phyloP scores from a whole-genome alignment of 2,329 filamentous ascomycete genomes.

The Botrytis cinerea region DNA sequence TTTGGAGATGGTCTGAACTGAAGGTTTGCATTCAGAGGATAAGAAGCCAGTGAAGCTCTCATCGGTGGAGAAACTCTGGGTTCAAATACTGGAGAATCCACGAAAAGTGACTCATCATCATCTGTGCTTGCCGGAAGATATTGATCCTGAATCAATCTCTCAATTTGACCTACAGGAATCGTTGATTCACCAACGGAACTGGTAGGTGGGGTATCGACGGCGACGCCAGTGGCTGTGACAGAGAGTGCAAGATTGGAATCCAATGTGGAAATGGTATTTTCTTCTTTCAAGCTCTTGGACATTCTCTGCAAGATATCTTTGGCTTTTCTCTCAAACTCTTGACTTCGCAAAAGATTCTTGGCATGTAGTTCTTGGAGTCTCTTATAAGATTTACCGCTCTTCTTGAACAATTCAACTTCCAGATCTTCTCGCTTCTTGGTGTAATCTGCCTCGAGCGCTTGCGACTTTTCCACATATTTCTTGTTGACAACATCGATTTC shows the following conservation, averaged over 20 bases:
- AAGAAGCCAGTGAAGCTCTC: background rate
- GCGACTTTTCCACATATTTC: background rate
- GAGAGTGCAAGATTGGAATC: background rate
- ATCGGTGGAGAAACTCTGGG: no score
- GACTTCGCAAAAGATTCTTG: background rate
- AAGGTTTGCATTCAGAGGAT: background rate
- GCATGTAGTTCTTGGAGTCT: background rate
- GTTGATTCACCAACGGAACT: background rate
- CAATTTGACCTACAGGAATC: background rate
- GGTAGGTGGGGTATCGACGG: background rate
- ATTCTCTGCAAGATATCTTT: conserved; percentile 1
- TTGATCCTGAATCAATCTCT: background rate
- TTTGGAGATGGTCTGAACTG: background rate
- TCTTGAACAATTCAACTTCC: background rate
- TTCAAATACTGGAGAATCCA: background rate
- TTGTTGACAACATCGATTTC: background rate
- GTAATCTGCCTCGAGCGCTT: background rate
- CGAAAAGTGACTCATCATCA: background rate
- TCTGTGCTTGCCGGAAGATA: background rate
- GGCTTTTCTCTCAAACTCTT: background rate
- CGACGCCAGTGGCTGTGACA: background rate
- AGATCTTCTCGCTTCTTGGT: background rate
- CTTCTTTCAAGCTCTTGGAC: background rate
- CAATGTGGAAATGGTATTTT: background rate
- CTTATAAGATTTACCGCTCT: background rate